Conservation (phyloP, 2,329 filamentous ascomycete genomes). For the Colletotrichum tropicicola region DNA sequence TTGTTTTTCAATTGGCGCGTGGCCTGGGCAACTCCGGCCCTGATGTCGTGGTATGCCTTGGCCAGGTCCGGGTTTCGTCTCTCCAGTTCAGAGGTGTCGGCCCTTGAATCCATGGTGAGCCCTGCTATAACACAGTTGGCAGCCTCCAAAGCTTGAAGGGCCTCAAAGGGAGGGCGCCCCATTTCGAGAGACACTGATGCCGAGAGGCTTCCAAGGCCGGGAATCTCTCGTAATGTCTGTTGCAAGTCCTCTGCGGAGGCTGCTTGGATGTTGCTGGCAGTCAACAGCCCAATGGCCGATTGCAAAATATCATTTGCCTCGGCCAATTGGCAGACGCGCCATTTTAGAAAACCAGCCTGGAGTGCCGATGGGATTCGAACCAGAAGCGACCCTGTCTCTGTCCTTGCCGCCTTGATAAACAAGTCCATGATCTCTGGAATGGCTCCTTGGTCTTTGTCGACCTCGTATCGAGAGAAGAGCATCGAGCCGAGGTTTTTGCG, state of each 20-base stretch:
- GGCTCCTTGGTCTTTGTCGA: not conserved
- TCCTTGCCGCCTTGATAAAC: not conserved
- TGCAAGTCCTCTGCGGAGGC: not conserved
- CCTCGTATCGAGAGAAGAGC: not conserved
- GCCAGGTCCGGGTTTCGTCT: not conserved
- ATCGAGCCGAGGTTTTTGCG: not conserved
- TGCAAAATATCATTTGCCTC: not conserved
- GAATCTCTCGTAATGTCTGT: not conserved
- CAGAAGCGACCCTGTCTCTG: not conserved
- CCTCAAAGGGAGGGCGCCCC: not conserved
- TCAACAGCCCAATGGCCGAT: not conserved
- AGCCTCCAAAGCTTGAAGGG: not conserved
- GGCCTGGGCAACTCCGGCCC: not conserved
- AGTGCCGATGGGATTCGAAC: not conserved
- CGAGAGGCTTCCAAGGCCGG: not conserved
- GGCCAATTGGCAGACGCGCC: not conserved
- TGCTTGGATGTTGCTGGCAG: not conserved
- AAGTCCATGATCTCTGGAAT: not conserved
- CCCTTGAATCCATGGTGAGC: not conserved
- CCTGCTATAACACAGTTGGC: not conserved
- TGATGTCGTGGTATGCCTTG: not conserved
- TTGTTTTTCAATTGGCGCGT: not conserved
- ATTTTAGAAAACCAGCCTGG: not conserved
- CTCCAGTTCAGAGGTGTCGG: not conserved
- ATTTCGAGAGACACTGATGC: not conserved